Evolutionary conservation across 495 filamentous ascomycete genomes (phyloP).

Genomic region (Paragyromitra xinjiangensis): DNA sequence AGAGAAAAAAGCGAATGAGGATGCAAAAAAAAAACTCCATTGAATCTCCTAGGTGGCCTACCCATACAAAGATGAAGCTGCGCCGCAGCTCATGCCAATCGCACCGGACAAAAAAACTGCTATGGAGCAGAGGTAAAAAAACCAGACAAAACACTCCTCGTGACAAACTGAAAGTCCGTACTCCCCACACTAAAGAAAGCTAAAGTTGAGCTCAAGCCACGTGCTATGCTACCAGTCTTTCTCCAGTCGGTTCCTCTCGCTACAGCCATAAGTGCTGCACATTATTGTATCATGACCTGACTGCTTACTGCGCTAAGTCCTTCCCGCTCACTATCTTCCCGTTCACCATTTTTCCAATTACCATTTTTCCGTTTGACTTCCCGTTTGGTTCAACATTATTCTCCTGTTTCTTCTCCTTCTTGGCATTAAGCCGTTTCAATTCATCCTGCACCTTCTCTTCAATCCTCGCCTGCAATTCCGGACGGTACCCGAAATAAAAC

Average conservation of each 20-base stretch:
- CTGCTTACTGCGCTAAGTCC: conserved; percentile 19
- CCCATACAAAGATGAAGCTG: not conserved
- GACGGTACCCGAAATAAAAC: conserved; percentile 89
- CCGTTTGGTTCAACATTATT: not conserved
- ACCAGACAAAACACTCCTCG: conserved; percentile 4
- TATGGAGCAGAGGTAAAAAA: not conserved
- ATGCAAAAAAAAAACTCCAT: not conserved
- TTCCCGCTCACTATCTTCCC: conserved; percentile 16
- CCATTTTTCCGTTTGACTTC: conserved; percentile 19
- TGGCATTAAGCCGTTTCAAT: conserved; percentile 67
- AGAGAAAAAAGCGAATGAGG: not conserved
- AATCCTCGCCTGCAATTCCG: conserved; percentile 81
- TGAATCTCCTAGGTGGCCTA: not conserved
- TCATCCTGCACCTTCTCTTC: conserved; percentile 77
- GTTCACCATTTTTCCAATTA: conserved; percentile 13
- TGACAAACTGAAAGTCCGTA: conserved; percentile 14
- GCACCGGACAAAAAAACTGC: not conserved
- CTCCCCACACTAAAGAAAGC: not conserved
- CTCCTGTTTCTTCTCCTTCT: conserved; percentile 44
- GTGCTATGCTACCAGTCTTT: conserved; percentile 1
- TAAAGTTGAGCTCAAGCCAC: conserved; percentile 8
- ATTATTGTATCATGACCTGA: not conserved
- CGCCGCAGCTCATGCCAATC: not conserved
- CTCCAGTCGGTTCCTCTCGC: conserved; percentile 16
- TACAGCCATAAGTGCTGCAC: conserved; percentile 1